These are phyloP conservation scores for Colletotrichum spaethianum DNA, from an alignment of 2,329 filamentous ascomycete genomes.

Conservation along the genomic window DNA sequence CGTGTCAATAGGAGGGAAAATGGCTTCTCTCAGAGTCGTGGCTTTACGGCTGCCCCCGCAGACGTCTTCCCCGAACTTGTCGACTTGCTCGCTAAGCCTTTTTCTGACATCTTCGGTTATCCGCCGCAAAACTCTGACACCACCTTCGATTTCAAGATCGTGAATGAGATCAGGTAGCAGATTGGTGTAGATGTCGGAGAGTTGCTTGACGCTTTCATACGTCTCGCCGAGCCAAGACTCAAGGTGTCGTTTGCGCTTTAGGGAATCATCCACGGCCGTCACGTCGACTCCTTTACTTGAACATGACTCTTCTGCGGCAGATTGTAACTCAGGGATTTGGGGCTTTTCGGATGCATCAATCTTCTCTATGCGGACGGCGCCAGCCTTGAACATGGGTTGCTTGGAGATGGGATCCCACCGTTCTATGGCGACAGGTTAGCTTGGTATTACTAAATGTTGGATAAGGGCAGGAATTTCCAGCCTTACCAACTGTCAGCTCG, in stretches of 20 bases:
- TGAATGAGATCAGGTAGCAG: conserved; percentile 47
- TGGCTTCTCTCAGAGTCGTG: conserved; percentile 43
- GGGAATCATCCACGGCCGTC: conserved; percentile 42
- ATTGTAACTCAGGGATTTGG: conserved; percentile 46
- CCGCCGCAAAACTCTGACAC: conserved; percentile 47
- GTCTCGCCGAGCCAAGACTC: conserved; percentile 53
- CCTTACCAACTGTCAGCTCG: conserved; percentile 53
- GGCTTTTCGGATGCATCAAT: conserved; percentile 19
- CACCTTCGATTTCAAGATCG: conserved; percentile 50
- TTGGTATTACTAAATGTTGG: background rate
- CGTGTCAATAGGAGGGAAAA: conserved; percentile 45
- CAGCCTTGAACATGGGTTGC: conserved; percentile 54
- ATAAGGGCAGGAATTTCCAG: no score
- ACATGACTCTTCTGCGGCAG: conserved; percentile 37
- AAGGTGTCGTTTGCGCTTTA: conserved; percentile 47
- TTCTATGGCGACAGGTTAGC: background rate
- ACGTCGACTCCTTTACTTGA: conserved; percentile 30
- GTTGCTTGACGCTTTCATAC: conserved; percentile 45
- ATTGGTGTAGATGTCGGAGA: conserved; percentile 46
- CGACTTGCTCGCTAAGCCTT: conserved; percentile 44
- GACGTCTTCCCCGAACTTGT: conserved; percentile 47
- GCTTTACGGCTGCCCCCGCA: conserved; percentile 42
- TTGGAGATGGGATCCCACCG: conserved; percentile 53
- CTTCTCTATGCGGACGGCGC: conserved; percentile 52
- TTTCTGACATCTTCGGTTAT: conserved; percentile 45